Conservation (phyloP, 345 rosid species). For the Dipteronia dyeriana region DNA sequence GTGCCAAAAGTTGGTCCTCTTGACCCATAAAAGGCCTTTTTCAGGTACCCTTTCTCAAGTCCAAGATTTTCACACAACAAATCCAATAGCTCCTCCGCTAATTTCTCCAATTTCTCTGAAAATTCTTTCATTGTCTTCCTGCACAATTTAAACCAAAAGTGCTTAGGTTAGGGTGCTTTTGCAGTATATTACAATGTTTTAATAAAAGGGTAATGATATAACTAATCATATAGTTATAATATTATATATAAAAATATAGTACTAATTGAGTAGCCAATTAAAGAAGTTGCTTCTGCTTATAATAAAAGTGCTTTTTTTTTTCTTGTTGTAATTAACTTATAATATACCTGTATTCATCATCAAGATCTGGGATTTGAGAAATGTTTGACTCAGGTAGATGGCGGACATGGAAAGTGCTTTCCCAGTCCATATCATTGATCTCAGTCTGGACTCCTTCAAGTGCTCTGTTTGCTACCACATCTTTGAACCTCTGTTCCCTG, state of each 20-base stretch:
- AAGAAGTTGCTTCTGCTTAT: background rate
- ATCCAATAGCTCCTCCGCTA: constrained; percentile 80
- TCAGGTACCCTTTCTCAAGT: constrained; percentile 74
- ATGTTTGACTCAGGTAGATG: constrained; percentile 79
- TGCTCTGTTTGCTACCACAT: constrained; percentile 60
- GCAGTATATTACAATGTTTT: no score
- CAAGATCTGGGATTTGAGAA: constrained; percentile 69
- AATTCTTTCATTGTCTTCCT: constrained; percentile 82
- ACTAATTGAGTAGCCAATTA: no score
- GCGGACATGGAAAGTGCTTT: constrained; percentile 69
- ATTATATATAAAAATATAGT: no score
- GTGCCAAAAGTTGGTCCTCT: constrained; percentile 83
- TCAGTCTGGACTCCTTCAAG: constrained; percentile 60
- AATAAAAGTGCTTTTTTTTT: background rate
- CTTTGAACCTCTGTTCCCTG: constrained; percentile 86
- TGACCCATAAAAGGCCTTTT: constrained; percentile 64
- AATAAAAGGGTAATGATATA: no score
- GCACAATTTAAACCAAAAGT: background rate
- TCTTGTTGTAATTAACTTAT: no score
- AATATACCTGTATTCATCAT: constrained; percentile 65
- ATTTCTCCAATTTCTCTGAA: constrained; percentile 62
- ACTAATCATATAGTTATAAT: background rate
- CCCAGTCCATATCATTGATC: constrained; percentile 90
- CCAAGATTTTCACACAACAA: constrained; percentile 86
- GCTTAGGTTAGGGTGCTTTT: no score